Percentiles rank a stretch among this genome's conserved stretches.
phyloP scores from a whole-genome alignment of 805 yeast species.

The Phaffomyces antillensis region DNA sequence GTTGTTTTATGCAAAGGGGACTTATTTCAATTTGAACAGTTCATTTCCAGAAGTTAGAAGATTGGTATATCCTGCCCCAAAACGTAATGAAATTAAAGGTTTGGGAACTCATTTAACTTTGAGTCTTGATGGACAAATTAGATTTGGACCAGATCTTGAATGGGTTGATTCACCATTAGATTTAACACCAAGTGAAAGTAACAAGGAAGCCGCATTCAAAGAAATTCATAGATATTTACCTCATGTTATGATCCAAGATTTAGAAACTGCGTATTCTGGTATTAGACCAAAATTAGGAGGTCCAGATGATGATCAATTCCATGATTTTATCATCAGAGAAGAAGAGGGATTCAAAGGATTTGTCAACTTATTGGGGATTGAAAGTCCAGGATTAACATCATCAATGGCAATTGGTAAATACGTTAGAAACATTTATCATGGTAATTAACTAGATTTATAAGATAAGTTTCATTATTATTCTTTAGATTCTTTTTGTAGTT shows the following conservation, averaged over 20 bases:
- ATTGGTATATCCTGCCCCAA: conserved; percentile 73
- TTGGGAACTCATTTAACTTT: conserved; percentile 85
- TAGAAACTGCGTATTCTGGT: conserved; percentile 70
- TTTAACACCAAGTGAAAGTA: conserved; percentile 40
- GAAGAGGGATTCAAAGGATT: conserved; percentile 74
- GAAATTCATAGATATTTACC: conserved; percentile 64
- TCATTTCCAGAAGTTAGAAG: conserved; percentile 44
- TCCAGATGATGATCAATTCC: conserved; percentile 39
- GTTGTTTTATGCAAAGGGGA: conserved; percentile 77
- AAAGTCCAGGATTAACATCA: conserved; percentile 85
- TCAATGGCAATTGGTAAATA: conserved; percentile 77
- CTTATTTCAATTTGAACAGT: conserved; percentile 55
- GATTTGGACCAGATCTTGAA: conserved; percentile 86
- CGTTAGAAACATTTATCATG: conserved; percentile 35
- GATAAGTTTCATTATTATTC: background rate
- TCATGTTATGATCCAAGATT: conserved; percentile 38
- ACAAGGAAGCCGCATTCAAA: conserved; percentile 45
- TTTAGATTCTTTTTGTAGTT: conserved; percentile 15
- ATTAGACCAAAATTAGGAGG: conserved; percentile 72
- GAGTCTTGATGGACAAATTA: conserved; percentile 70
- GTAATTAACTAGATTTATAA: no score
- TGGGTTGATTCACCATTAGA: conserved; percentile 53
- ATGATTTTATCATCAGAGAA: conserved; percentile 67
- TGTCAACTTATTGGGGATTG: conserved; percentile 74
- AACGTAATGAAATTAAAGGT: conserved; percentile 54